Conservation (phyloP, 768 basidiomycete genomes). For the Boletales sp. region DNA sequence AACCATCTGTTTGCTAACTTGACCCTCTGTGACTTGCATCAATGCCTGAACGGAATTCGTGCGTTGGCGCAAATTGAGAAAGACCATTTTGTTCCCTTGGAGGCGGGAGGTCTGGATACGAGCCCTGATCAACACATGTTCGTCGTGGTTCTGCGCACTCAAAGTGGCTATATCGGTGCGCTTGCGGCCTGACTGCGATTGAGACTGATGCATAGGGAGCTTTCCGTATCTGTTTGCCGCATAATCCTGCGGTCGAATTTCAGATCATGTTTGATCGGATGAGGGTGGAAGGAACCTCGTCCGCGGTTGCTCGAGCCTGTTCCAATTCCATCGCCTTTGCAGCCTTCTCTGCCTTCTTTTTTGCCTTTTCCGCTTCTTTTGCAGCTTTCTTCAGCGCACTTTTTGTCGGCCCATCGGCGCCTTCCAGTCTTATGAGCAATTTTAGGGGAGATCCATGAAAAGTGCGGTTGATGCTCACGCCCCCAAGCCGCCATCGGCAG, state of each 20-base stretch:
- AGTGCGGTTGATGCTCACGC: slow-evolving; percentile 4
- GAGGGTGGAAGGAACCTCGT: slow-evolving; percentile 34
- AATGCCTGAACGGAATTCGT: slow-evolving; percentile 85
- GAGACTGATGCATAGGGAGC: slow-evolving; percentile 89
- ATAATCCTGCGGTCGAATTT: slow-evolving; percentile 53
- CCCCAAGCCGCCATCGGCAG: slow-evolving; percentile 8
- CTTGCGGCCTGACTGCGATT: slow-evolving; percentile 59
- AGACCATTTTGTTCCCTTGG: slow-evolving; percentile 94
- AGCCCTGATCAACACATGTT: slow-evolving; percentile 81
- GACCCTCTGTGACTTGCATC: slow-evolving; percentile 63
- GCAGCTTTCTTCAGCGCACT: slow-evolving; percentile 88
- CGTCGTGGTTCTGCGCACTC: slow-evolving; percentile 57
- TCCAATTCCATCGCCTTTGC: slow-evolving; percentile 78
- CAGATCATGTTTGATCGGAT: slow-evolving; percentile 33
- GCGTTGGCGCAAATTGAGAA: slow-evolving; percentile 87
- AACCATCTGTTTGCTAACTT: slow-evolving; percentile 95
- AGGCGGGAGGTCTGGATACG: slow-evolving; percentile 89
- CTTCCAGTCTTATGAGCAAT: slow-evolving; percentile 17
- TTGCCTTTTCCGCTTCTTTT: slow-evolving; percentile 87
- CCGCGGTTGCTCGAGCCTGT: slow-evolving; percentile 62
- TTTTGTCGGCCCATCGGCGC: slow-evolving; percentile 64
- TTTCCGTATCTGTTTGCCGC: slow-evolving; percentile 80
- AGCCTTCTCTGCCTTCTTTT: slow-evolving; percentile 83
- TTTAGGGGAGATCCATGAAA: background rate
- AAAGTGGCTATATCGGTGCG: slow-evolving; percentile 67